phyloP scores from a whole-genome alignment of 1,139 yeast species.

The Komagataea norvegica region DNA sequence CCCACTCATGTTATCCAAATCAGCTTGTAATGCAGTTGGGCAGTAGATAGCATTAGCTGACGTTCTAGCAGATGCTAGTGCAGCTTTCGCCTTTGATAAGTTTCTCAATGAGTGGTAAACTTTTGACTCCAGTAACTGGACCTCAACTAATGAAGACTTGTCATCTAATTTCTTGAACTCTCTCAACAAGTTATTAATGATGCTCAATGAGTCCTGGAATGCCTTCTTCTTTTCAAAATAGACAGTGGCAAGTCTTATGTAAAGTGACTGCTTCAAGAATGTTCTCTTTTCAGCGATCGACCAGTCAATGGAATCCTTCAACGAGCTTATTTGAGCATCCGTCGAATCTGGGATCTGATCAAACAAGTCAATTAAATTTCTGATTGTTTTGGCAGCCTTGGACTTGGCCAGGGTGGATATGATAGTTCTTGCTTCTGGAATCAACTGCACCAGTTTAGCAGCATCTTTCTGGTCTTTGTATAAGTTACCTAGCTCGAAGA shows the following conservation, averaged over 20 bases:
- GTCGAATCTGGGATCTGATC: constrained; percentile 64
- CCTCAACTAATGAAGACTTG: constrained; percentile 91
- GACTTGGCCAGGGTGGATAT: constrained; percentile 82
- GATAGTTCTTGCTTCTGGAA: constrained; percentile 63
- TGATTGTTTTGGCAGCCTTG: constrained; percentile 86
- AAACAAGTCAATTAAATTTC: constrained; percentile 70
- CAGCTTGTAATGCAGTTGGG: constrained; percentile 93
- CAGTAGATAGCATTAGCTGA: constrained; percentile 95
- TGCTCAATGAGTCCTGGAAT: constrained; percentile 66
- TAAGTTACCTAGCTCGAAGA: constrained; percentile 57
- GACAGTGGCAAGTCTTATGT: constrained; percentile 75
- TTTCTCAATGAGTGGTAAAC: constrained; percentile 90
- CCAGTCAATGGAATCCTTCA: constrained; percentile 84
- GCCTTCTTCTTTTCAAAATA: constrained; percentile 58
- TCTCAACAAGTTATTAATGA: constrained; percentile 65
- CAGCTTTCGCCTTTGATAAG: constrained; percentile 87
- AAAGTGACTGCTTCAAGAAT: constrained; percentile 83
- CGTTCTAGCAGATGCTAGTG: constrained; percentile 92
- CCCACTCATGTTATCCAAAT: constrained; percentile 92
- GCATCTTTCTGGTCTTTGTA: constrained; percentile 44
- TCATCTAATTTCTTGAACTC: constrained; percentile 95
- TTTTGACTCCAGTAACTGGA: constrained; percentile 85
- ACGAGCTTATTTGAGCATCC: constrained; percentile 68
- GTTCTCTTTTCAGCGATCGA: constrained; percentile 78
- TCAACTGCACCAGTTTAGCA: constrained; percentile 52